These are phyloP conservation scores for Allium fistulosum DNA, from an alignment of 106 monocot genomes.

Conservation along the genomic window DNA sequence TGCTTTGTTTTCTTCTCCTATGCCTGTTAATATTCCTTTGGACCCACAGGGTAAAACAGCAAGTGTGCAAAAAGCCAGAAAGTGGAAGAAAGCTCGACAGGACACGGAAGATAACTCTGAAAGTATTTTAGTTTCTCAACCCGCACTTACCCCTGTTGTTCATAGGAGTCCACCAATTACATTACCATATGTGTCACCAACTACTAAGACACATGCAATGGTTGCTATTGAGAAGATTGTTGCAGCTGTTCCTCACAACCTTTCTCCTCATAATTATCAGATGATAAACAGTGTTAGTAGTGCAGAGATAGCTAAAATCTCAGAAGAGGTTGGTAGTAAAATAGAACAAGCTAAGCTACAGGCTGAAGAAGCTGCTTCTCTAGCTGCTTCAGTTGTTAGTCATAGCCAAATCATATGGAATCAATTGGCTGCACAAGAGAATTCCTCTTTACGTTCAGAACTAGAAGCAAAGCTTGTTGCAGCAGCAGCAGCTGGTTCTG, in stretches of 20 bases:
- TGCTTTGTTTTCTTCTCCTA: conserved; percentile 22
- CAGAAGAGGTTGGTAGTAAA: conserved; percentile 53
- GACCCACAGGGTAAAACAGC: conserved; percentile 24
- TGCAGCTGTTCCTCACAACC: conserved; percentile 5
- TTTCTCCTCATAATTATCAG: conserved; percentile 33
- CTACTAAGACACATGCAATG: conserved; percentile 22
- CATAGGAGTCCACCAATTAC: conserved; percentile 12
- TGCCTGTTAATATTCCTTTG: conserved; percentile 10
- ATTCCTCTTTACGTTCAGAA: conserved; percentile 47
- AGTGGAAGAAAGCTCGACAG: conserved; percentile 41
- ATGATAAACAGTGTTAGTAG: conserved; percentile 14
- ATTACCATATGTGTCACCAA: conserved; percentile 1
- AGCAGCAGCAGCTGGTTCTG: conserved; percentile 73
- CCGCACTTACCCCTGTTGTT: conserved; percentile 16
- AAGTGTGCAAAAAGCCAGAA: conserved; percentile 47
- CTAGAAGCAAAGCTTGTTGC: conserved; percentile 71
- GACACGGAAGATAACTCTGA: conserved; percentile 10
- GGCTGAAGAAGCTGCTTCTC: conserved; percentile 62
- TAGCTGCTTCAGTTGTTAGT: conserved; percentile 58
- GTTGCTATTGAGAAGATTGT: conserved; percentile 15
- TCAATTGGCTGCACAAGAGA: conserved; percentile 39
- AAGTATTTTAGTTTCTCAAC: conserved; percentile 25
- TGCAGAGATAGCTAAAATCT: conserved; percentile 40
- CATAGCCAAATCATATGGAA: conserved; percentile 74
- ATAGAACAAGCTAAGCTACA: conserved; percentile 71